Evolutionary conservation across 306 rosid genomes (phyloP), one percentile per base, ranked within the genome.

Genomic region (Carpinus fangiana): DNA sequence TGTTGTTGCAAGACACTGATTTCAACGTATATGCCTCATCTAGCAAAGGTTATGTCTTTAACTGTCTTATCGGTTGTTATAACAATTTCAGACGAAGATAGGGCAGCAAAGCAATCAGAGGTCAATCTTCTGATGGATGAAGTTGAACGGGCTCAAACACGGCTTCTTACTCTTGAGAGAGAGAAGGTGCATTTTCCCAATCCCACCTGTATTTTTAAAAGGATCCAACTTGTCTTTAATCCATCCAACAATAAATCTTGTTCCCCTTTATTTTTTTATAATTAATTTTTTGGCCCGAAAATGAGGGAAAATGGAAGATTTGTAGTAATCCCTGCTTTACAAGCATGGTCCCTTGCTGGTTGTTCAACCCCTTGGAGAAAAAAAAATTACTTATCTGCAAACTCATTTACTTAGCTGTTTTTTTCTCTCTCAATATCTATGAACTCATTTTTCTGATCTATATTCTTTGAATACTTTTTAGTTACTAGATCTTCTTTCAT

Each of bases 61-160:
- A 48, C 64, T 74, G 34, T 66, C 69, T 74, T 34, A 73, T 72
- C 6, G 69, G 8, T 72, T 61, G 21, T 76, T 70, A 23, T 73
- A 53, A 80, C 69, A 67, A 41, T 77, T 78, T 76, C 87, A 94
- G 97, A 92, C 0, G 98, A 94, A 87, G 97, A 92, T 70, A 83
- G 82, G 80, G 98, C 96, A 78, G 85, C 95, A 73, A 94, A 94
- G 85, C 97, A 94, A 77, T 90, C 98, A 13, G 99, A 95, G 86
- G 96, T 91, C 78, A 84, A 14, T 80, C 98, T 93, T 81, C 84
- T 93, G 73, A 87, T 84, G 91, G 93, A 89, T 75, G 92, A 89
- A 82, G 90, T 89, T 52, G 92, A 89, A 80, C 81, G 90, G 69
- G 90, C 92, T 41, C 90, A 89, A 66, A 86, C 90, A 78, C 81